These are phyloP conservation scores for Trypanosoma brucei DNA, from an alignment of 208 protist genomes.

Conservation along the genomic window DNA sequence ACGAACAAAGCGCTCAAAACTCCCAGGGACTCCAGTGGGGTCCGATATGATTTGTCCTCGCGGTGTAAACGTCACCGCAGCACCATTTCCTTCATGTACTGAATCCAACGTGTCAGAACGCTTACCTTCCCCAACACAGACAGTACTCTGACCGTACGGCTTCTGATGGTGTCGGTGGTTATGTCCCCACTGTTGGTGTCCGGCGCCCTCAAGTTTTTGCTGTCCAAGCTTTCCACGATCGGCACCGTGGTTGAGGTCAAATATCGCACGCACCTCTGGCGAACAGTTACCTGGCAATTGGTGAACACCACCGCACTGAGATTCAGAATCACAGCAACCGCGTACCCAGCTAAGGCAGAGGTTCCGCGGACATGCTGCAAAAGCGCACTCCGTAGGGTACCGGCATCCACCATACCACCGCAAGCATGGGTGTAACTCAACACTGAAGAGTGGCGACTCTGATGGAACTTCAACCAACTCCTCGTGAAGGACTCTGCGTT, in stretches of 20 bases:
- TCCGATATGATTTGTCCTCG: constrained; percentile 15
- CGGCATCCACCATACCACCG: constrained; percentile 69
- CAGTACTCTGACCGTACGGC: neutral
- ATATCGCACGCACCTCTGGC: constrained; percentile 39
- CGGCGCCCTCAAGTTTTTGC: neutral
- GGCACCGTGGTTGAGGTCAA: constrained; percentile 51
- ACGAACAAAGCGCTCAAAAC: constrained; percentile 17
- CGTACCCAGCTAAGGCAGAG: constrained; percentile 77
- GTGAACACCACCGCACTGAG: constrained; percentile 63
- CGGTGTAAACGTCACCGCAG: constrained; percentile 10
- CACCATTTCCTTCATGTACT: neutral
- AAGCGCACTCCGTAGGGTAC: constrained; percentile 59
- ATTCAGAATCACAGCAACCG: constrained; percentile 37
- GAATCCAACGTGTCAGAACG: neutral
- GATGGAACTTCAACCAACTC: neutral
- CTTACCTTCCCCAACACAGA: neutral
- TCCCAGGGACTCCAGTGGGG: constrained; percentile 17
- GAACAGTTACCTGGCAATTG: constrained; percentile 62
- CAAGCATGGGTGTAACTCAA: constrained; percentile 62
- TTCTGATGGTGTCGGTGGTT: neutral
- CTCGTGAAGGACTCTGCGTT: too few relatives aligned
- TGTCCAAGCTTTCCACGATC: constrained; percentile 12
- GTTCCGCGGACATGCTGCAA: constrained; percentile 51
- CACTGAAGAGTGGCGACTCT: constrained; percentile 34
- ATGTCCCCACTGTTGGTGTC: neutral